Base-by-base conservation (phyloP, 2,329 filamentous ascomycete genomes). In the Furcasterigmium sp. region DNA sequence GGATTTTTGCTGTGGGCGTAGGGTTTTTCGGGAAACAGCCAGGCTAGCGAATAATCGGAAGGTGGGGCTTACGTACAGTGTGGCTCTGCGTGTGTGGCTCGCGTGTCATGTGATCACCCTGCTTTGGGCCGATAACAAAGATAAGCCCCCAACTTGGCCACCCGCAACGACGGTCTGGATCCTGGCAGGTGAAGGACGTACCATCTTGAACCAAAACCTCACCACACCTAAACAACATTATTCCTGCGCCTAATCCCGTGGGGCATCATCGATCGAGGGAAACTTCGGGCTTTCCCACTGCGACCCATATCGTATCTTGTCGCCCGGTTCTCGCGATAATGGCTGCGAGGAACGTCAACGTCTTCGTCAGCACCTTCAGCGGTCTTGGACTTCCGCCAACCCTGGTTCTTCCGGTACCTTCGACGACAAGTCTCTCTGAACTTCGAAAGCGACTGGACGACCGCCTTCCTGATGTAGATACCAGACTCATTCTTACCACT, bases 371-470 rank as follows among this genome's bases (percentile, higher is more conserved):
- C 53, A 88, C 85, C 48, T 91, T 97, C 57, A 76, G 84, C 8
- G 91, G 91, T 50, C 76, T 95, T 15, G 83, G 84, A 37, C 76
- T 95, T 7, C 90, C 91, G 3, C 70, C 85, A n/a, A 94, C 90
- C 1, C 73, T 95, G 26, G 82, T 85, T 5, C 73, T 96, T n/a
- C 82, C 87, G 1, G 68, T 94, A 18, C 70, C 80, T 8, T 68
- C 78, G 20, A 72, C 80, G 25, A 80, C 84, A 8, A 78, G 81
- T 11, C 69, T 91, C 54, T 72, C 76, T 44, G 77, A 89, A 51
- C 72, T 97, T 15, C 80, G 82, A 52, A 64, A 77, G 41, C 66
- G 68, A 43, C 73, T 90, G 64, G 64, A 80, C 60, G 75, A 69
- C 51, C 85, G 73, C 50, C 72, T 84, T 37, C 87, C 77, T 41